phyloP scores from a whole-genome alignment of 2,329 filamentous ascomycete species.

The Orbilia quercus region DNA sequence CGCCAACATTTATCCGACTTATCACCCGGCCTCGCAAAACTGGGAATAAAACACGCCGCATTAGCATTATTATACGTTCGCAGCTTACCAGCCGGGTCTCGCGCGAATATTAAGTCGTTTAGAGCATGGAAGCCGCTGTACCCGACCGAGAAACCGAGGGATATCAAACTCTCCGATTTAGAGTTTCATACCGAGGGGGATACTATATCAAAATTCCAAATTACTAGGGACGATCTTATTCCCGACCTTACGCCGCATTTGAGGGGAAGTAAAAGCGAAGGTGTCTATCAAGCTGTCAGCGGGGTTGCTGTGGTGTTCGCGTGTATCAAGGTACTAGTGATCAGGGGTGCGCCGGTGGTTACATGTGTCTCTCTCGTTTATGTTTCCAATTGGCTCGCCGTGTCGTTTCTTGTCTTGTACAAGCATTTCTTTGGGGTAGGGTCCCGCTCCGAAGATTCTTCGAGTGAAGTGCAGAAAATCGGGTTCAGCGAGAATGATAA shows the following conservation, averaged over 20 bases:
- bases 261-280: not conserved
- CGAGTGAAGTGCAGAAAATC: not conserved
- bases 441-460: not conserved
- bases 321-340: not conserved
- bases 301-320: not conserved
- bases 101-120: not conserved
- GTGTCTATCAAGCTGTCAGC: not conserved
- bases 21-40: too few species aligned
- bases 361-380: not conserved
- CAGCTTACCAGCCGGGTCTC: not conserved
- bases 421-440: not conserved
- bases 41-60: not conserved
- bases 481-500: not conserved
- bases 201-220: not conserved
- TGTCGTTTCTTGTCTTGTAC: not conserved
- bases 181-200: too few species aligned
- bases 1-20: not conserved
- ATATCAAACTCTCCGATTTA: too few species aligned
- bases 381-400: not conserved
- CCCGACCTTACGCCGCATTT: not conserved
- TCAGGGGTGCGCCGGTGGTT: not conserved
- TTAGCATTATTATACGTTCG: conserved; percentile 1
- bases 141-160: too few species aligned
- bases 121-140: not conserved
- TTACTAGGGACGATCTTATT: not conserved